Evolutionary conservation across 2,329 filamentous ascomycete genomes (phyloP).

Genomic region (Paraconiothyrium sp.): DNA sequence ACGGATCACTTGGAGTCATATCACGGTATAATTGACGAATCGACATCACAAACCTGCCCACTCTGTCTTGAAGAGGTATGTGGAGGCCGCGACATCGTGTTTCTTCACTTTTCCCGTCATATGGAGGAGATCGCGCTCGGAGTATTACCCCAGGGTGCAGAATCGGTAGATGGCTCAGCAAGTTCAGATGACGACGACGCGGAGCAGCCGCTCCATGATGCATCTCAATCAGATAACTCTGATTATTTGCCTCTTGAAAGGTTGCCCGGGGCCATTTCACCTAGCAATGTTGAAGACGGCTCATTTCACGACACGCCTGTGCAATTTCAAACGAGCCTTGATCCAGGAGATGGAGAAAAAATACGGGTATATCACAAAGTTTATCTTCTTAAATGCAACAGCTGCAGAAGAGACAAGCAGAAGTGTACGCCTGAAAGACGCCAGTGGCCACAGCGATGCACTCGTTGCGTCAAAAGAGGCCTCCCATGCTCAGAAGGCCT

Average conservation of each 20-base stretch:
- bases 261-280: too few relatives aligned
- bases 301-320: not conserved
- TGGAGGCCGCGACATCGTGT: conserved; percentile 8
- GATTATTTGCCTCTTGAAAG: not conserved
- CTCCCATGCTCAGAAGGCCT: too few relatives aligned
- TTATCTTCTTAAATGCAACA: too few relatives aligned
- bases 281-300: too few relatives aligned
- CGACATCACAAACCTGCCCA: conserved; percentile 8
- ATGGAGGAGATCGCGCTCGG: conserved; percentile 23
- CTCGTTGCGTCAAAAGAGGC: too few relatives aligned
- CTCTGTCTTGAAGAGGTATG: conserved; percentile 18
- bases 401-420: too few relatives aligned
- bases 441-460: too few relatives aligned
- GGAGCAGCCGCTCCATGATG: not conserved
- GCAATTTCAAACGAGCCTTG: too few relatives aligned
- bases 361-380: too few relatives aligned
- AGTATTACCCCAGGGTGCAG: conserved; percentile 13
- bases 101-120: conserved; percentile 20
- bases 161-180: conserved; percentile 14
- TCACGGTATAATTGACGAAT: conserved; percentile 1
- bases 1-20: conserved; percentile 8
- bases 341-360: too few relatives aligned
- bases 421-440: too few relatives aligned
- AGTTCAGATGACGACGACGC: not conserved
- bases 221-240: not conserved